phyloP scores from a whole-genome alignment of 805 yeast species.

The Priceomyces melissophilus region DNA sequence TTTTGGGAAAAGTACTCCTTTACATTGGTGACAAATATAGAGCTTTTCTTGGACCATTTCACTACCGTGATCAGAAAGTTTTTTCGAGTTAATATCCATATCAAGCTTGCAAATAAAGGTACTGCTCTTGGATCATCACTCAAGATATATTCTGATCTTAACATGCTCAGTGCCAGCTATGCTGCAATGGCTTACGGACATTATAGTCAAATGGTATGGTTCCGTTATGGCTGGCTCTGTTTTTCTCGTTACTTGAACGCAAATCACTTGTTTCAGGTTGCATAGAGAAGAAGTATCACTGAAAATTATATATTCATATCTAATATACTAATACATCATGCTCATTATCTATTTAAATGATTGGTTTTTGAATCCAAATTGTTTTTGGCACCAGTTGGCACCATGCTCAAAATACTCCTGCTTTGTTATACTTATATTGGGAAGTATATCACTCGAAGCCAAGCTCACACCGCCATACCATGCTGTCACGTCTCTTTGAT shows the following conservation, averaged over 20 bases:
- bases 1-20: constrained; percentile 50
- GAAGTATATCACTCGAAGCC: constrained; percentile 38
- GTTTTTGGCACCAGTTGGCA: constrained; percentile 50
- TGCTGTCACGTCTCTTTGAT: constrained; percentile 22
- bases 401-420: constrained; percentile 90
- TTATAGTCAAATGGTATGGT: constrained; percentile 92
- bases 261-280: constrained; percentile 54
- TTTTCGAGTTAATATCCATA: constrained; percentile 32
- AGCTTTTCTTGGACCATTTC: constrained; percentile 36
- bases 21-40: constrained; percentile 40
- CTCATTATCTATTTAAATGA: constrained; percentile 3
- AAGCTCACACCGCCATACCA: constrained; percentile 39
- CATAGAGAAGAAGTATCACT: neutral
- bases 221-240: constrained; percentile 82
- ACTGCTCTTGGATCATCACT: constrained; percentile 21
- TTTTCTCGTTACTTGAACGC: constrained; percentile 73
- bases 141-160: constrained; percentile 37
- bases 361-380: constrained; percentile 42
- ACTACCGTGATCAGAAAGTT: constrained; percentile 28
- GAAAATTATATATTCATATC: neutral
- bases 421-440: constrained; percentile 59
- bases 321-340: neutral
- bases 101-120: constrained; percentile 31
- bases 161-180: constrained; percentile 41
- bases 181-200: constrained; percentile 83